A percentile compares a stretch with the other conserved stretches of the same genome.
Evolutionary conservation across 2,329 filamentous ascomycete genomes (phyloP).

Genomic region (Trichophyton verrucosum): DNA sequence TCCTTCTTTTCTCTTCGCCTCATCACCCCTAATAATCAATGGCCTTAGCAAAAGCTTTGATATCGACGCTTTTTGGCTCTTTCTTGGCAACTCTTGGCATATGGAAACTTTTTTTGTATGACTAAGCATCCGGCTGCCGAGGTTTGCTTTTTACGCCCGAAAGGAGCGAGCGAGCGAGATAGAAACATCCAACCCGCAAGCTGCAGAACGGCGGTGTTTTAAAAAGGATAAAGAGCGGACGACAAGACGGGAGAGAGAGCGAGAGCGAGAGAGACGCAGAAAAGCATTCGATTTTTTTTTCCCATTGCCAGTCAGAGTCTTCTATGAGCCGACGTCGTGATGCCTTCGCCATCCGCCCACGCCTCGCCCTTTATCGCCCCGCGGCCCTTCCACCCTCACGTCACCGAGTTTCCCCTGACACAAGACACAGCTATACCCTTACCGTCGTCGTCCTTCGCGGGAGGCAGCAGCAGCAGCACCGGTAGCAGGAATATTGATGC

Average conservation of each 20-base stretch:
- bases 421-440: neutral
- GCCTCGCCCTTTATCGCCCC: slow-evolving; percentile 39
- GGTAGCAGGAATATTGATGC: slow-evolving; percentile 8
- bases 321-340: slow-evolving; percentile 19
- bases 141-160: neutral
- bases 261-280: neutral
- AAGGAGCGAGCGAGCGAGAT: neutral
- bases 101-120: neutral
- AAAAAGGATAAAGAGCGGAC: neutral
- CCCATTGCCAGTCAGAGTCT: neutral
- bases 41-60: no score
- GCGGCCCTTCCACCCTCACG: slow-evolving; percentile 19
- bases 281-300: neutral
- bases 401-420: slow-evolving; percentile 18
- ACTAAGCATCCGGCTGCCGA: neutral
- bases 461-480: neutral
- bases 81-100: neutral
- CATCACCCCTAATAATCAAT: no score
- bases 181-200: neutral
- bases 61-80: no score
- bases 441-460: neutral
- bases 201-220: no score
- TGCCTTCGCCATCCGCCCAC: slow-evolving; percentile 46
- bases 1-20: no score
- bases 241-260: neutral